Evolutionary conservation across 2,329 filamentous ascomycete species (phyloP).

Genomic region (Xylaria arbuscula): DNA sequence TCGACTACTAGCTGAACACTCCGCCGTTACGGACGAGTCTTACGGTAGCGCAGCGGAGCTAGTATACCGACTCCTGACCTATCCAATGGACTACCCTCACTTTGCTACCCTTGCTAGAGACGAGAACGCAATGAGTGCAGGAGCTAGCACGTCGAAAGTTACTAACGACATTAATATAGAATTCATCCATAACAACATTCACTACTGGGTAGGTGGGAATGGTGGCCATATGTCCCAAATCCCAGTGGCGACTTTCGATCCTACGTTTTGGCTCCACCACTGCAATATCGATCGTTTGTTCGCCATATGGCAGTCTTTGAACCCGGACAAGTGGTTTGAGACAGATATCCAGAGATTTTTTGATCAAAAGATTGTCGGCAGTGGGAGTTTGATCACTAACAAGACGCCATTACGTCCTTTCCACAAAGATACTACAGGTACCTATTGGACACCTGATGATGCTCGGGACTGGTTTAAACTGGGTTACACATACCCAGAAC

Average conservation of each 20-base stretch:
- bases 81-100: constrained; percentile 36
- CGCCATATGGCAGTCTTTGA: constrained; percentile 35
- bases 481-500: constrained; percentile 37
- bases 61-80: constrained; percentile 37
- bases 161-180: constrained; percentile 50
- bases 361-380: constrained; percentile 37
- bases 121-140: constrained; percentile 13
- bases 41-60: constrained; percentile 35
- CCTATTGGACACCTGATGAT: constrained; percentile 33
- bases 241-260: constrained; percentile 71
- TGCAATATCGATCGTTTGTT: constrained; percentile 45
- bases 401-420: constrained; percentile 36
- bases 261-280: constrained; percentile 73
- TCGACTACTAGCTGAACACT: constrained; percentile 16
- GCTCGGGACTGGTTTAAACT: constrained; percentile 32
- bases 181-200: constrained; percentile 55
- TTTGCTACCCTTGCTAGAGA: constrained; percentile 38
- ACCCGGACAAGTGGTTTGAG: constrained; percentile 36
- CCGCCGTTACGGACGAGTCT: constrained; percentile 19
- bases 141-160: constrained; percentile 25
- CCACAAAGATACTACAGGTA: constrained; percentile 33
- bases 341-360: constrained; percentile 36
- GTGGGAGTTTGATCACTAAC: constrained; percentile 35
- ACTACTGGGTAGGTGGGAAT: constrained; percentile 48
- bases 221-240: constrained; percentile 66